phyloP scores from a whole-genome alignment of 257 asterid species.

The Lycium ferocissimum region DNA sequence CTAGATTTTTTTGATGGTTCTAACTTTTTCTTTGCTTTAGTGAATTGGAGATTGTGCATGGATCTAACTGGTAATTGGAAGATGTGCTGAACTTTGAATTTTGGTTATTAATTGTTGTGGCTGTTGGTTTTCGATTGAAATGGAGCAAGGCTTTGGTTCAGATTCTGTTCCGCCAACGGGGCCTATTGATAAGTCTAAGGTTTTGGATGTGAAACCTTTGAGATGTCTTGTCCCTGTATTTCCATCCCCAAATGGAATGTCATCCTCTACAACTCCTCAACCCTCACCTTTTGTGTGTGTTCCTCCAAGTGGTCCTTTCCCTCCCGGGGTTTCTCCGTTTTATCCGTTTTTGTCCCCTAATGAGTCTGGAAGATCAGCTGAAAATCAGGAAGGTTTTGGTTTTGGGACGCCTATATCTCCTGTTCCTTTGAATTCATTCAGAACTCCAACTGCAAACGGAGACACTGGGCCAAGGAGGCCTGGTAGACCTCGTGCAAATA shows the following conservation, averaged over 20 bases:
- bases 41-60: slow-evolving; percentile 25
- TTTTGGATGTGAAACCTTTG: slow-evolving; percentile 76
- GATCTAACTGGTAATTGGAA: background rate
- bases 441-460: slow-evolving; percentile 75
- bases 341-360: slow-evolving; percentile 67
- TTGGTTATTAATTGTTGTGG: slow-evolving; percentile 33
- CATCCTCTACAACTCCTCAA: slow-evolving; percentile 59
- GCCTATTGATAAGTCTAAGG: slow-evolving; percentile 76
- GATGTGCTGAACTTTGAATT: slow-evolving; percentile 25
- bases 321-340: slow-evolving; percentile 85
- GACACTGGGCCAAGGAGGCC: slow-evolving; percentile 46
- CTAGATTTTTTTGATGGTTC: slow-evolving; percentile 7
- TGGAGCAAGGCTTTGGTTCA: slow-evolving; percentile 73
- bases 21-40: slow-evolving; percentile 24
- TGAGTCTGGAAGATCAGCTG: slow-evolving; percentile 38
- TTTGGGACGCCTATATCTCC: slow-evolving; percentile 57
- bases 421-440: slow-evolving; percentile 68
- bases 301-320: slow-evolving; percentile 93
- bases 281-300: slow-evolving; percentile 87
- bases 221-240: slow-evolving; percentile 81
- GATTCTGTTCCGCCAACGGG: slow-evolving; percentile 52
- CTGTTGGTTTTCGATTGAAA: slow-evolving; percentile 34
- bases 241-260: slow-evolving; percentile 62
- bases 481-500: slow-evolving; percentile 37
- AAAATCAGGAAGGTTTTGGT: slow-evolving; percentile 42